Base-by-base conservation (phyloP, 495 filamentous ascomycete genomes). In the Penicillium nucicola region DNA sequence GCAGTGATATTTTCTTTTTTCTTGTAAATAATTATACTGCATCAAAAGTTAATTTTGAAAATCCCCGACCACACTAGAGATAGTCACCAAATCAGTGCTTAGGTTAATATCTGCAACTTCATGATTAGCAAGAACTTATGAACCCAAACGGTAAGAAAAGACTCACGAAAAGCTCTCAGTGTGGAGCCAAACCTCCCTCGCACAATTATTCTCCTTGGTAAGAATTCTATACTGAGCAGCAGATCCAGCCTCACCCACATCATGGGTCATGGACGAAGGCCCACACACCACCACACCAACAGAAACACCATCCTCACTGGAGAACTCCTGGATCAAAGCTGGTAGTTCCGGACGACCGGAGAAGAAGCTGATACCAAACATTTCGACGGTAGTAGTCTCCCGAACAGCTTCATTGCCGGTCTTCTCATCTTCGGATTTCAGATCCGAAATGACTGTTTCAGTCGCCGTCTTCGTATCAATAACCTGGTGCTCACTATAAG, bases 141-240 rank as follows among this genome's bases (percentile, higher is more conserved):
- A 15, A 10, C n/a, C 8, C 2, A 14, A 35, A 15, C 1, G 33
- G 14, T 35, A 22, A 22, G 3, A 22, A 55, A 57, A 28, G 25
- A 28, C 54, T 60, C 18, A 61, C 54, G 58, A 61, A 32, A 61
- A 61, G 20, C 49, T 61, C 40, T 61, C 58, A 5, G 45, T 54
- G 38, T 61, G 58, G 22, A 61, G 39, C 58, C 58, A 61, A 41
- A 61, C 18, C 18, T 57, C 58, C n/a, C 54, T 14, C 9, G 58
- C 54, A 52, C 3, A 25, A 10, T 48, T 54, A 5, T 43, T 14
- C 31, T 49, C 50, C 37, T 30, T 41, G 1, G 50, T 47, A 7
- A 61, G 20, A 42, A 61, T 61, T 4, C 34, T 33, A 13, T 35
- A 49, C 30, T 61, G 58, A 5, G 42, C 48, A 11, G 31, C 23